Percentiles rank a stretch among this genome's conserved stretches.
Conservation (phyloP, 2,329 filamentous ascomycete genomes). For the Cyphellophora attinorum region DNA sequence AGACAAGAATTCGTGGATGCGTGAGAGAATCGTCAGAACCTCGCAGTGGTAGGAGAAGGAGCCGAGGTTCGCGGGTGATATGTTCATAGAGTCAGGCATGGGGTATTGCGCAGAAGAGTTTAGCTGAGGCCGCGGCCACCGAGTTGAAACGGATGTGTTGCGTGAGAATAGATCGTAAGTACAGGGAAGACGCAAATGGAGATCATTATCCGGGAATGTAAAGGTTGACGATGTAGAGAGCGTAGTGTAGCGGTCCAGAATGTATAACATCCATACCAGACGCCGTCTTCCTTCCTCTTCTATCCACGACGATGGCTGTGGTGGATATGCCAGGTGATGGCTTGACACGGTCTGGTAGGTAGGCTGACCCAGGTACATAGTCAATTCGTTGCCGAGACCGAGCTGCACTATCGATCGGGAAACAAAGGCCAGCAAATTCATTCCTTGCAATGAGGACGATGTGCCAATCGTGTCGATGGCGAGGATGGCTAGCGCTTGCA, state of each 20-base stretch:
- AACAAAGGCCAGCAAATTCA: constrained; percentile 84
- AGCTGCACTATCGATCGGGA: constrained; percentile 81
- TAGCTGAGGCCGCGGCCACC: constrained; percentile 73
- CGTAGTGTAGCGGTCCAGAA: constrained; percentile 82
- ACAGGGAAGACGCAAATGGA: constrained; percentile 77
- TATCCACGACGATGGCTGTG: constrained; percentile 74
- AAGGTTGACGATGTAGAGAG: constrained; percentile 89
- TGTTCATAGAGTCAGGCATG: constrained; percentile 8
- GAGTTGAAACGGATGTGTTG: constrained; percentile 73
- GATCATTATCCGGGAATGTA: constrained; percentile 77
- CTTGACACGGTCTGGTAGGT: constrained; percentile 76
- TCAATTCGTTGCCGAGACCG: constrained; percentile 72
- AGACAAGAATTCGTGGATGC: constrained; percentile 81
- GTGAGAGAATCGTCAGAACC: constrained; percentile 77
- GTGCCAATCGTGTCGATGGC: constrained; percentile 76
- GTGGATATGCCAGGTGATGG: constrained; percentile 72
- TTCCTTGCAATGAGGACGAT: constrained; percentile 81
- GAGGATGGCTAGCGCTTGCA: constrained; percentile 80
- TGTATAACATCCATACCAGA: constrained; percentile 89
- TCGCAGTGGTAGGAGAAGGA: constrained; percentile 87
- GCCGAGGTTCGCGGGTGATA: constrained; percentile 70
- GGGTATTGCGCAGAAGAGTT: constrained; percentile 33
- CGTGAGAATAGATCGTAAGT: constrained; percentile 77
- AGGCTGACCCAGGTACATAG: constrained; percentile 67
- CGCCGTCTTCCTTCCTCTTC: constrained; percentile 79